Percentiles rank a stretch among this genome's conserved stretches.
Evolutionary conservation across 2,329 filamentous ascomycete species (phyloP).

Genomic region (Colletotrichum brevisporum): DNA sequence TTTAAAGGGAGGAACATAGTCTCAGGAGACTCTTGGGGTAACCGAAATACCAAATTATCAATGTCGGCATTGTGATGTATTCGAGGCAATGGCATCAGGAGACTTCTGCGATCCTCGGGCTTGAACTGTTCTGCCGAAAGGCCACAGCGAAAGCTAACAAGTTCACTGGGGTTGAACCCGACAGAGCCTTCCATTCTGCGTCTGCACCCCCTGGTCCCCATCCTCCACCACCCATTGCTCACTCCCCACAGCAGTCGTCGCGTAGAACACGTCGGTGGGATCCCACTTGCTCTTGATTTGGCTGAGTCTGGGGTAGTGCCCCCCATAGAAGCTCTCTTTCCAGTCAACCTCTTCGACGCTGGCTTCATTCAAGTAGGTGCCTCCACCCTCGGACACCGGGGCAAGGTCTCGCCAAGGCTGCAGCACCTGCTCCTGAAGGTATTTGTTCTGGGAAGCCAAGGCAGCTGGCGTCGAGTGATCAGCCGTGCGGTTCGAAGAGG

Average conservation of each 20-base stretch:
- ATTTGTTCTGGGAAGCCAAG: neutral
- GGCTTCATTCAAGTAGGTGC: slow-evolving; percentile 49
- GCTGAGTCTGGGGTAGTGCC: slow-evolving; percentile 45
- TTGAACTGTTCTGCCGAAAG: no score
- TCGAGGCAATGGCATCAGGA: no score
- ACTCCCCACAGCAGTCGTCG: slow-evolving; percentile 46
- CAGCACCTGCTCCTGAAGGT: neutral
- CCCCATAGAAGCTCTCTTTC: slow-evolving; percentile 48
- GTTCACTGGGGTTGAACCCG: neutral
- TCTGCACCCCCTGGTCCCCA: slow-evolving; percentile 3
- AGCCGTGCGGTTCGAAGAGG: neutral
- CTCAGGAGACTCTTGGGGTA: no score
- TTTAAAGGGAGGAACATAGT: no score
- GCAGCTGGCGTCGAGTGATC: neutral
- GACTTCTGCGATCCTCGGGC: no score
- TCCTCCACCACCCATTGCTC: slow-evolving; percentile 43
- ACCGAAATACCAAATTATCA: no score
- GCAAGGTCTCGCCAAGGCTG: neutral
- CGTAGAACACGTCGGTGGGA: slow-evolving; percentile 47
- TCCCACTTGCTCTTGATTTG: slow-evolving; percentile 49
- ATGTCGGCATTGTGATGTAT: no score
- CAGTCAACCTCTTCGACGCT: slow-evolving; percentile 49
- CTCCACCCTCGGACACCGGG: slow-evolving; percentile 28
- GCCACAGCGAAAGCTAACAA: no score
- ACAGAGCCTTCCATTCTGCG: neutral